A percentile compares a stretch with the other conserved stretches of the same genome.
phyloP scores from a whole-genome alignment of 495 filamentous ascomycete genomes.

The Letharia lupina region DNA sequence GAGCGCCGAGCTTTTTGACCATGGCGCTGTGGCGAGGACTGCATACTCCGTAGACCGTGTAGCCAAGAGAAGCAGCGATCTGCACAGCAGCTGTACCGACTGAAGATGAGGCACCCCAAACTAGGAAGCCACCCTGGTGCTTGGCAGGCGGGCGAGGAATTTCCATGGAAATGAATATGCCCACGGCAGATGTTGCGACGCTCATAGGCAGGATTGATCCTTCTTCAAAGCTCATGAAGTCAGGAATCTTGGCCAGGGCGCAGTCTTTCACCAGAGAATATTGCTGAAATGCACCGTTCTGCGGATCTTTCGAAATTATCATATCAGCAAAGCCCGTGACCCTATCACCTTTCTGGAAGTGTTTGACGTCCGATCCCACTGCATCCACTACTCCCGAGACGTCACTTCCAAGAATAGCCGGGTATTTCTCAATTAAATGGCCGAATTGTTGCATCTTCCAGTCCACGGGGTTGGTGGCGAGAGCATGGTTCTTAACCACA shows the following conservation, averaged over 20 bases:
- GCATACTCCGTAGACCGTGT: slow-evolving; percentile 30
- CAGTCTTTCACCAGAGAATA: slow-evolving; percentile 28
- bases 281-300: slow-evolving; percentile 30
- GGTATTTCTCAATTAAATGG: slow-evolving; percentile 27
- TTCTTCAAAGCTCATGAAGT: slow-evolving; percentile 33
- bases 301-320: slow-evolving; percentile 22
- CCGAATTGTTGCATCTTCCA: slow-evolving; percentile 30
- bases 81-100: slow-evolving; percentile 34
- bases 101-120: slow-evolving; percentile 35
- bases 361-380: slow-evolving; percentile 34
- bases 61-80: slow-evolving; percentile 31
- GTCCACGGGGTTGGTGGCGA: slow-evolving; percentile 34
- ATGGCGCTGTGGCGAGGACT: slow-evolving; percentile 33
- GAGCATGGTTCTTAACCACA: slow-evolving; percentile 32
- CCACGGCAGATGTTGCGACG: slow-evolving; percentile 25
- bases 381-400: slow-evolving; percentile 37
- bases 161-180: slow-evolving; percentile 19
- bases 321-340: slow-evolving; percentile 30
- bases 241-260: slow-evolving; percentile 33
- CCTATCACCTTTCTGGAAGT: slow-evolving; percentile 40
- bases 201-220: slow-evolving; percentile 38
- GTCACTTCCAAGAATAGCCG: slow-evolving; percentile 36
- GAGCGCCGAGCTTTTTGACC: slow-evolving; percentile 31
- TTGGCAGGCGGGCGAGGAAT: slow-evolving; percentile 23
- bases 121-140: slow-evolving; percentile 27